Evolutionary conservation across 2,329 filamentous ascomycete species (phyloP).

Genomic region (Trichoderma harzianum): DNA sequence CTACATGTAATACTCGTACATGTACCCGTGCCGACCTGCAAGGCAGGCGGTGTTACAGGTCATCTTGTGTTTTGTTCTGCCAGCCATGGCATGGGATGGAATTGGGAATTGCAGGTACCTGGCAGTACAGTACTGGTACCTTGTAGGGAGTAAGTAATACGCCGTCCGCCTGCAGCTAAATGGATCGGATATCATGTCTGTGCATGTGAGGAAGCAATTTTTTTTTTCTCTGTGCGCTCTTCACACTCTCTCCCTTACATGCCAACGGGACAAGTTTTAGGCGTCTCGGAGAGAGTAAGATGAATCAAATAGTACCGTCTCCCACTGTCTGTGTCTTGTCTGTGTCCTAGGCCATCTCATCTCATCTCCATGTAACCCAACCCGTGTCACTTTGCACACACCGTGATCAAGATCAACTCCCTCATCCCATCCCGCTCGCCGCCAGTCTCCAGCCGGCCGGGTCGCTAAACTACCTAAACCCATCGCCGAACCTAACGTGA

Average conservation of each 20-base stretch:
- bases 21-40: not conserved
- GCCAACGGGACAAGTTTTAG: not conserved
- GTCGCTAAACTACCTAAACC: slow-evolving; percentile 7
- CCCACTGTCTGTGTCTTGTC: not conserved
- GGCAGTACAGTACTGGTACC: not conserved
- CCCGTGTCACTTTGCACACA: not conserved
- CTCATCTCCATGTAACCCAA: not conserved
- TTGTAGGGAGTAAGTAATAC: not conserved
- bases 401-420: not conserved
- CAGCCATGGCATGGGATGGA: not conserved
- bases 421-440: not conserved
- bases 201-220: not conserved
- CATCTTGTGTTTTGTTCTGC: not conserved
- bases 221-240: not conserved
- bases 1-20: not conserved
- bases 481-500: slow-evolving; percentile 13
- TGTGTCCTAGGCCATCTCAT: not conserved
- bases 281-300: not conserved
- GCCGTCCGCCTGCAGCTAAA: not conserved
- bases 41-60: not conserved
- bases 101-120: not conserved
- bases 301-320: not conserved
- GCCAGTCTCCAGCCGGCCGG: slow-evolving; percentile 6
- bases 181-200: not conserved
- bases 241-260: not conserved